phyloP scores from a whole-genome alignment of 1,284 basidiomycete genomes.

The Apiotrichum akiyoshidainum region DNA sequence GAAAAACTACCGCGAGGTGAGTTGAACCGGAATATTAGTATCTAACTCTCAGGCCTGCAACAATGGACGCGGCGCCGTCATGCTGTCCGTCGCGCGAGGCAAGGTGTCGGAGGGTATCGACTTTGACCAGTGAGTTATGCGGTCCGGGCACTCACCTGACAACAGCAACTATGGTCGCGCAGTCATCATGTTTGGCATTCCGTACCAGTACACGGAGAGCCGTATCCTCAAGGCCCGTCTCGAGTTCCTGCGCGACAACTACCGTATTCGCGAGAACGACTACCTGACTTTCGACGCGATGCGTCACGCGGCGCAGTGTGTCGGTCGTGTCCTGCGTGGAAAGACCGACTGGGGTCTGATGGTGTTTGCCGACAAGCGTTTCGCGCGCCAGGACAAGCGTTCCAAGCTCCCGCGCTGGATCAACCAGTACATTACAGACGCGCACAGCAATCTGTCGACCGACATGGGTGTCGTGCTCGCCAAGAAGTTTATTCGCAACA shows the following conservation, averaged over 20 bases:
- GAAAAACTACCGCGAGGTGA: constrained; percentile 90
- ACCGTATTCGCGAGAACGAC: constrained; percentile 96
- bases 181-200: constrained; percentile 99
- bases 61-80: constrained; percentile 94
- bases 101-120: constrained; percentile 99
- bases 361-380: constrained; percentile 99
- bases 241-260: constrained; percentile 97
- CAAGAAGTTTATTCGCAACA: constrained; percentile 94
- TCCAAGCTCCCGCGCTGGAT: constrained; percentile 98
- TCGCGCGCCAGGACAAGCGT: constrained; percentile 93
- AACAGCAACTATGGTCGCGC: constrained; percentile 86
- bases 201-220: constrained; percentile 98
- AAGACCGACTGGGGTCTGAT: constrained; percentile 99
- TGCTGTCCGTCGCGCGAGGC: constrained; percentile 95
- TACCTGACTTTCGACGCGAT: constrained; percentile 99
- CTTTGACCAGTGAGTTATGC: constrained; percentile 73
- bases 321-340: constrained; percentile 92
- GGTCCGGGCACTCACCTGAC: background rate
- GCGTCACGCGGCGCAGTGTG: constrained; percentile 98
- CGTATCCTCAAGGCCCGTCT: constrained; percentile 95
- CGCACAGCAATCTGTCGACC: constrained; percentile 93
- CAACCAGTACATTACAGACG: constrained; percentile 97
- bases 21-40: constrained; percentile 30
- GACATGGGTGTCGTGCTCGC: constrained; percentile 97
- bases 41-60: constrained; percentile 74